These are phyloP conservation scores for Trichoderma orchidacearum DNA, from an alignment of 495 filamentous ascomycete genomes.

Conservation along the genomic window DNA sequence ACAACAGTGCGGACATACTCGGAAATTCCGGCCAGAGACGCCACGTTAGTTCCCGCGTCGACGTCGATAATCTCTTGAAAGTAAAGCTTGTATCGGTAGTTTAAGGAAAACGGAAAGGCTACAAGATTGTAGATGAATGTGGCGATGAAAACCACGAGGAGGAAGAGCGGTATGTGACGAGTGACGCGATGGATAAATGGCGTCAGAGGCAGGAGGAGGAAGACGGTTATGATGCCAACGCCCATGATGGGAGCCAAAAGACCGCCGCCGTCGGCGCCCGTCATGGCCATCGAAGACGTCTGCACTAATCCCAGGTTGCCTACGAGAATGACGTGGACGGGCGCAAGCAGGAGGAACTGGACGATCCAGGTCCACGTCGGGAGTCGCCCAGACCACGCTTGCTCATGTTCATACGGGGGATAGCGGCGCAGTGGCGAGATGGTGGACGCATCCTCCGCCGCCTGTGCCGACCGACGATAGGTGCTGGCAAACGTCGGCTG, in stretches of 20 bases:
- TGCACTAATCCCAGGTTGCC: slow-evolving; percentile 65
- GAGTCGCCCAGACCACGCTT: slow-evolving; percentile 67
- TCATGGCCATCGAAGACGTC: slow-evolving; percentile 60
- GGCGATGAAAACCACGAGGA: slow-evolving; percentile 58
- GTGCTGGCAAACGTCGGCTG: slow-evolving; percentile 63
- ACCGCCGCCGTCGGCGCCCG: slow-evolving; percentile 61
- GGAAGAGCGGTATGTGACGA: slow-evolving; percentile 64
- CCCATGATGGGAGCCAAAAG: slow-evolving; percentile 55
- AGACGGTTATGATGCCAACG: slow-evolving; percentile 49
- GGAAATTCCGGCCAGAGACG: slow-evolving; percentile 57
- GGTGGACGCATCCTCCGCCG: slow-evolving; percentile 5
- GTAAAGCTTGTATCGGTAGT: slow-evolving; percentile 70
- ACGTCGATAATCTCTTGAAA: slow-evolving; percentile 76
- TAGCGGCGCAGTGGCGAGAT: neutral
- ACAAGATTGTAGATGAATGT: slow-evolving; percentile 78
- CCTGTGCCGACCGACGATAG: slow-evolving; percentile 33
- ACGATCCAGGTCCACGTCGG: slow-evolving; percentile 77
- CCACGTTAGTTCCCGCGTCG: slow-evolving; percentile 52
- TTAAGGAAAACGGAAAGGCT: slow-evolving; percentile 76
- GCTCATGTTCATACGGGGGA: slow-evolving; percentile 59
- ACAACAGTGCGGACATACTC: slow-evolving; percentile 57
- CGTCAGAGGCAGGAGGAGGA: slow-evolving; percentile 63
- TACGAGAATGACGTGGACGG: slow-evolving; percentile 59
- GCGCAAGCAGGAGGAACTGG: slow-evolving; percentile 69
- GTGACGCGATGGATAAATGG: slow-evolving; percentile 83